Base-by-base conservation (phyloP, 768 basidiomycete species). In the Russula earlei region DNA sequence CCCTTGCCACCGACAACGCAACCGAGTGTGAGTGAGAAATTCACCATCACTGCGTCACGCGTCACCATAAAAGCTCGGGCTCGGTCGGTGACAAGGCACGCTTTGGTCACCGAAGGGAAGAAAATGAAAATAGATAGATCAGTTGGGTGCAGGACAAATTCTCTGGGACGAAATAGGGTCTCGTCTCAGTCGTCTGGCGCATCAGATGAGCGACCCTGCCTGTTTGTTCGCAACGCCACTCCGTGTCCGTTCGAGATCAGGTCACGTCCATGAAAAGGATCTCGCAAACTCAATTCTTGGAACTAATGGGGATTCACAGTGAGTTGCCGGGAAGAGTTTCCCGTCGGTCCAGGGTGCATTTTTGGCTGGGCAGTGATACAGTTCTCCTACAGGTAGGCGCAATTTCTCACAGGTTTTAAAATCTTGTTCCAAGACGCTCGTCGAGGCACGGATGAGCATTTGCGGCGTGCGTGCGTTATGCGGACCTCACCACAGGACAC, bases 161-260 rank as follows among this genome's bases (percentile, higher is more conserved):
- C 53, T 24, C 20, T 29, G 46, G 46, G 20, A 41, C 48, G 49
- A 55, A 49, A 20, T 7, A 15, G 41, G 14, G 14, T 17, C n/a
- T 55, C 8, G 20, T 24, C 47, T 41, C 36, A 14, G 12, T 3
- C 11, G n/a, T n/a, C n/a, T n/a, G n/a, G n/a, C 19, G 29, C 38
- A 41, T 55, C 54, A 43, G 22, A 49, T 41, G 47, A 9, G 25
- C 34, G 52, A 46, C 45, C 52, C 44, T 54, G 38, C 52, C 44
- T 54, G 38, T 41, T 40, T 50, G 37, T 45, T 53, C 43, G 44
- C 42, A 12, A 46, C 52, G 52, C 52, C 52, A 54, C 52, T 46
- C 42, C 36, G 24, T 29, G 46, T 47, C 20, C 46, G 24, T 43
- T 43, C 22, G 37, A 27, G 36, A 50, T 50, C 49, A 50, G 27